These are phyloP conservation scores for Botrytis pseudocinerea DNA, from an alignment of 2,329 filamentous ascomycete genomes.

Conservation along the genomic window DNA sequence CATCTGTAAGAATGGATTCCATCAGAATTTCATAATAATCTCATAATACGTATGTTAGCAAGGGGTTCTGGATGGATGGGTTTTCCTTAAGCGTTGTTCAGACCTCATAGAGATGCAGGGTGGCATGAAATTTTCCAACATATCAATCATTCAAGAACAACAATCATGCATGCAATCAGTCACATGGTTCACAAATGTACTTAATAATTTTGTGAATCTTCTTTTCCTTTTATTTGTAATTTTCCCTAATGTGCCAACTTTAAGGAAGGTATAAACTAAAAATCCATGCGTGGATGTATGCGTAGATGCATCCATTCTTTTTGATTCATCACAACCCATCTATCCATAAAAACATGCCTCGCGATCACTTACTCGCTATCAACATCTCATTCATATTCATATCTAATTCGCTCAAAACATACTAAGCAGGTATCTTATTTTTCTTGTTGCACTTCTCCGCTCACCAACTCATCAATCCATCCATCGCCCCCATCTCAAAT, in stretches of 20 bases:
- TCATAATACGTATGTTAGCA: not conserved
- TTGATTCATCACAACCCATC: not conserved
- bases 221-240: not conserved
- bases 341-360: not conserved
- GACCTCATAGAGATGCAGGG: not conserved
- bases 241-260: not conserved
- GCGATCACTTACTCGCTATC: not conserved
- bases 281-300: not conserved
- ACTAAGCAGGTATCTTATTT: not conserved
- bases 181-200: not conserved
- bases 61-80: not conserved
- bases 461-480: not conserved
- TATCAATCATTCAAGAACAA: not conserved
- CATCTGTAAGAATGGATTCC: not conserved
- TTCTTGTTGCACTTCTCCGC: not conserved
- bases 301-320: not conserved
- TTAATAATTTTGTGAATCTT: not conserved
- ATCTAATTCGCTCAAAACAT: not conserved
- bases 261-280: slow-evolving; percentile 4
- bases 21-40: not conserved
- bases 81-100: not conserved
- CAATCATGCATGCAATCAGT: not conserved
- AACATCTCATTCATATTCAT: slow-evolving; percentile 10
- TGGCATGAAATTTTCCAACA: too few relatives aligned
- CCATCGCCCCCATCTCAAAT: not conserved